Base-by-base conservation (phyloP, 2,329 filamentous ascomycete genomes). In the Botrytis hyacinthi region DNA sequence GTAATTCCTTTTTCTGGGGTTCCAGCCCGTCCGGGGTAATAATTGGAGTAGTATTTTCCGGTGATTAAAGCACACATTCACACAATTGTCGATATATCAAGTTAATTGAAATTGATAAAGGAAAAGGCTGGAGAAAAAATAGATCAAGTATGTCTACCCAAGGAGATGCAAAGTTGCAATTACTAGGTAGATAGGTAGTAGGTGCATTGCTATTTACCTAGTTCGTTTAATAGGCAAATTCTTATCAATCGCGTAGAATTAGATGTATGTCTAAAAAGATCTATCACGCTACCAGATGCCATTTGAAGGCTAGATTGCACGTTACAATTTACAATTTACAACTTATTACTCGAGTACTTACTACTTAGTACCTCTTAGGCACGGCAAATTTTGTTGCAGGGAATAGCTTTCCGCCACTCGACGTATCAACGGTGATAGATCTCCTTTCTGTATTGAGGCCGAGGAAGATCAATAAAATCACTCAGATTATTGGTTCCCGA, bases 401-500 rank as follows among this genome's bases (percentile, higher is more conserved):
- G 46, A 40, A 71, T 4, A 46, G 4, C 32, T 48, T 61, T 32
- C 44, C 22, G 32, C 59, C 42, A 71, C n/a, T 9, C 22, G 35
- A 32, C 16, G 32, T 29, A 62, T 9, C 20, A 37, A n/a, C 26
- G 69, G 57, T 51, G 57, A 29, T 51, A 32, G 7, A 61, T 8
- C 37, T 54, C n/a, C 40, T 44, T 71, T 72, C 51, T 54, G 22
- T 60, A 59, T 3, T 72, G 12, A 48, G n/a, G 7, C 48, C 44
- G 61, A 66, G 16, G 44, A 16, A 48, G 18, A 35, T 35, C 46
- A 42, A 66, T 57, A 37, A 37, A n/a, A 59, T 40, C n/a, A 20
- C 29, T 59, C 26, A 62, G 22, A 14, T 61, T 8, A 72, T 68
- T 72, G 70, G 61, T 44, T 72, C 48, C 62, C 71, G 62, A 72